A percentile compares a stretch with the other conserved stretches of the same genome.
phyloP scores from a whole-genome alignment of 176 grass and related monocot genomes.

The Panicum miliaceum region DNA sequence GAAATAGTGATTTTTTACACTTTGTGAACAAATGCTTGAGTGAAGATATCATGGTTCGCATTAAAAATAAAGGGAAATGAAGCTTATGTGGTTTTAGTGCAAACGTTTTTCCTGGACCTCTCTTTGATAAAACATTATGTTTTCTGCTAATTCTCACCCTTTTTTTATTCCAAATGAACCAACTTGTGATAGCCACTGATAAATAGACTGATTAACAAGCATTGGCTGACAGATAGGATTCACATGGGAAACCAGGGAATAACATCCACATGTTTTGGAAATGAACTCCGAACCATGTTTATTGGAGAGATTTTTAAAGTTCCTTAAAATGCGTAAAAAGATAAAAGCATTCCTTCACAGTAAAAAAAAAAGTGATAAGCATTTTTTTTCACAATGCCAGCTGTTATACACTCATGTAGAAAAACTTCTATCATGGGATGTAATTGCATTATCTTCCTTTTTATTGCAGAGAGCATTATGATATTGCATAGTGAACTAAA shows the following conservation, averaged over 20 bases:
- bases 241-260: background rate
- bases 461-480: constrained; percentile 74
- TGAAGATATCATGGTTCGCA: background rate
- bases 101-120: background rate
- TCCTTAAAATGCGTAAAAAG: constrained; percentile 20
- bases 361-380: background rate
- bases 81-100: constrained; percentile 3
- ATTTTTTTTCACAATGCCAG: background rate
- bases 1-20: background rate
- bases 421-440: background rate
- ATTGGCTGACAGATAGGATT: background rate
- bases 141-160: background rate
- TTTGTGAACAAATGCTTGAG: background rate
- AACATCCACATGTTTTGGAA: background rate
- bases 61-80: background rate
- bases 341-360: background rate
- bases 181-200: background rate
- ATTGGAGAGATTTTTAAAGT: background rate
- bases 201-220: constrained; percentile 9
- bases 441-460: constrained; percentile 25
- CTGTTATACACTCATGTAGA: background rate
- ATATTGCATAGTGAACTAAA: constrained; percentile 91
- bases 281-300: background rate
- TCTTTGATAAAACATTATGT: background rate
- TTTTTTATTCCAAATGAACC: constrained; percentile 9